Evolutionary conservation across 2,329 filamentous ascomycete species (phyloP).

Genomic region (Fusarium avenaceum): DNA sequence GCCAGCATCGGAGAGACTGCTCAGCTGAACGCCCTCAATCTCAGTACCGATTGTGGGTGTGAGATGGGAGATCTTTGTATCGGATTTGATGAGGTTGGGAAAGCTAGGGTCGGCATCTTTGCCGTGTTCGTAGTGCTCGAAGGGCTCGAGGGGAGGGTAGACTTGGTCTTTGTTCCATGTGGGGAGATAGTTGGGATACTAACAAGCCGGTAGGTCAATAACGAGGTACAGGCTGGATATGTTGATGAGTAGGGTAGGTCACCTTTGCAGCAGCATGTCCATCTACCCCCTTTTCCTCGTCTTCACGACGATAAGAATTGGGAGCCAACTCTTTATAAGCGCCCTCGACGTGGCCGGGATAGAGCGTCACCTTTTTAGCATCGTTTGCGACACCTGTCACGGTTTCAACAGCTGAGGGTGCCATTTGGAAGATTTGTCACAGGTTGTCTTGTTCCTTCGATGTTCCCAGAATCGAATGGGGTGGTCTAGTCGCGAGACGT

Average conservation of each 20-base stretch:
- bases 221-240: no score
- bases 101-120: slow-evolving; percentile 79
- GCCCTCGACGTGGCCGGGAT: slow-evolving; percentile 45
- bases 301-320: slow-evolving; percentile 36
- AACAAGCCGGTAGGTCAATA: not conserved
- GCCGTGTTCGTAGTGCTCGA: slow-evolving; percentile 81
- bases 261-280: slow-evolving; percentile 47
- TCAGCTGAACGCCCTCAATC: slow-evolving; percentile 78
- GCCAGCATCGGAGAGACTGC: slow-evolving; percentile 73
- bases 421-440: slow-evolving; percentile 27
- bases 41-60: slow-evolving; percentile 82
- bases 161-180: slow-evolving; percentile 75
- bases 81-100: slow-evolving; percentile 73
- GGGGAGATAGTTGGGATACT: slow-evolving; percentile 80
- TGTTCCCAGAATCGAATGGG: not conserved
- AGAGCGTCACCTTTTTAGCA: slow-evolving; percentile 47
- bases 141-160: slow-evolving; percentile 75
- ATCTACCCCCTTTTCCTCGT: slow-evolving; percentile 40
- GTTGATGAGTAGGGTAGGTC: not conserved
- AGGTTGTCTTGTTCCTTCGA: not conserved
- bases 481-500: not conserved
- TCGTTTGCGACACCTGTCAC: slow-evolving; percentile 25
- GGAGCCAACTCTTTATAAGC: slow-evolving; percentile 47
- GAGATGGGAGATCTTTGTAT: slow-evolving; percentile 69
- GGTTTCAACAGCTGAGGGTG: slow-evolving; percentile 47